Percentiles rank a stretch among this genome's conserved stretches.
Conservation (phyloP, 257 asterid genomes). For the Plantago ovata region DNA sequence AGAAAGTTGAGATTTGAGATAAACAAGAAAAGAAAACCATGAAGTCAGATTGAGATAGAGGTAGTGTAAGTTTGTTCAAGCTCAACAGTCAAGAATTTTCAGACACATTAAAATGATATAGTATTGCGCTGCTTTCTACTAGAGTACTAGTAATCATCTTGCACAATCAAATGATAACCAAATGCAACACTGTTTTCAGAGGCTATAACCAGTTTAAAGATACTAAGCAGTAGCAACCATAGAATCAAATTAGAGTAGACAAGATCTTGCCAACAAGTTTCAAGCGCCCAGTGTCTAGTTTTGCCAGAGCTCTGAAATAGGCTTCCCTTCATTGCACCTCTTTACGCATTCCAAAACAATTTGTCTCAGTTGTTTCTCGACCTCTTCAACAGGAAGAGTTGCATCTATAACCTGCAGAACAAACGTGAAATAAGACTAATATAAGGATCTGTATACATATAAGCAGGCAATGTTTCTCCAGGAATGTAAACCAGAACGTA, state of each 20-base stretch:
- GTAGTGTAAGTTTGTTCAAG: too few relatives aligned
- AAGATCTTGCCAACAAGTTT: background rate
- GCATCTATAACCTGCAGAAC: constrained; percentile 69
- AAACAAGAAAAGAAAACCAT: too few relatives aligned
- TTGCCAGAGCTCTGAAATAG: constrained; percentile 60
- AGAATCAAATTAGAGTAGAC: background rate
- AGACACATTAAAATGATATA: too few relatives aligned
- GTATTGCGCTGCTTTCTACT: too few relatives aligned
- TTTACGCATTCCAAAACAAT: constrained; percentile 43
- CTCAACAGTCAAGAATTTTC: too few relatives aligned
- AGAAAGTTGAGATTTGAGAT: too few relatives aligned
- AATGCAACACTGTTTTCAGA: background rate
- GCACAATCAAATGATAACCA: background rate
- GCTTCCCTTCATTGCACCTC: constrained; percentile 61
- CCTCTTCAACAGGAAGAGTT: constrained; percentile 61
- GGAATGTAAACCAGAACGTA: too few relatives aligned
- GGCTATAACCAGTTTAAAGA: background rate
- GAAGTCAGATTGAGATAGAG: too few relatives aligned
- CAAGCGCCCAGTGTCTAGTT: constrained; percentile 20
- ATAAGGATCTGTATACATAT: background rate
- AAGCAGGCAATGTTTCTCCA: too few relatives aligned
- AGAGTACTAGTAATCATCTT: too few relatives aligned
- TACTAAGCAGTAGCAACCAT: background rate
- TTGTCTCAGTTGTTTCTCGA: constrained; percentile 55
- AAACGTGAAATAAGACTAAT: background rate